Conservation (phyloP, 73 alveolate genomes). For the Paramecium sexaurelia region DNA sequence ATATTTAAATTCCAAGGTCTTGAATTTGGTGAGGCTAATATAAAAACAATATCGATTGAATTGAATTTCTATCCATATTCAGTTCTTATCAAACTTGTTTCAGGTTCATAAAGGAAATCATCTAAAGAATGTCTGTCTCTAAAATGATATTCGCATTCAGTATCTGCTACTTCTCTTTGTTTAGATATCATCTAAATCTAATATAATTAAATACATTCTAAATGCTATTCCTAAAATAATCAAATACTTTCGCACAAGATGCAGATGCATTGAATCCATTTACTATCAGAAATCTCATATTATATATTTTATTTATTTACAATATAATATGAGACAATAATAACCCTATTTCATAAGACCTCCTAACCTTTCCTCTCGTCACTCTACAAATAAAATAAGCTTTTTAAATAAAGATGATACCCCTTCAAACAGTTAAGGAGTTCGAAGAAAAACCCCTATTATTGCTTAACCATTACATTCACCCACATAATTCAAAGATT, state of each 20-base stretch:
- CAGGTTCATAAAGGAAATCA: constrained; percentile 67
- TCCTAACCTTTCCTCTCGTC: constrained; percentile 7
- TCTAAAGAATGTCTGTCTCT: constrained; percentile 62
- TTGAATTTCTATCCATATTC: constrained; percentile 61
- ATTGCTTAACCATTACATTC: neutral
- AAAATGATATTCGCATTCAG: constrained; percentile 62
- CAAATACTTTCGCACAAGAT: neutral
- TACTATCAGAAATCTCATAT: constrained; percentile 51
- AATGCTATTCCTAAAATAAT: neutral
- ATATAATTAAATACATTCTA: neutral
- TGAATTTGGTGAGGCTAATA: constrained; percentile 26
- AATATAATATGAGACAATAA: neutral
- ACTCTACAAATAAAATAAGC: constrained; percentile 8
- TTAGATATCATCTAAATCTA: constrained; percentile 26
- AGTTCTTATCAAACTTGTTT: constrained; percentile 1
- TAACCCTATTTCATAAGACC: constrained; percentile 28
- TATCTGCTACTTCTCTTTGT: constrained; percentile 61
- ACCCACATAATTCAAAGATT: neutral
- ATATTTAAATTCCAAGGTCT: constrained; percentile 61
- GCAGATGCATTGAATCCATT: constrained; percentile 13
- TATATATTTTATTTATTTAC: neutral
- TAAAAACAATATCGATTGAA: constrained; percentile 62
- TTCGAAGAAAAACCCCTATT: neutral
- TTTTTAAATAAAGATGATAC: neutral
- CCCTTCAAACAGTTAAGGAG: constrained; percentile 36